Percentiles rank a stretch among this genome's conserved stretches.
Conservation (phyloP, 108 stramenopile species). For the Skeletonema marinoi region DNA sequence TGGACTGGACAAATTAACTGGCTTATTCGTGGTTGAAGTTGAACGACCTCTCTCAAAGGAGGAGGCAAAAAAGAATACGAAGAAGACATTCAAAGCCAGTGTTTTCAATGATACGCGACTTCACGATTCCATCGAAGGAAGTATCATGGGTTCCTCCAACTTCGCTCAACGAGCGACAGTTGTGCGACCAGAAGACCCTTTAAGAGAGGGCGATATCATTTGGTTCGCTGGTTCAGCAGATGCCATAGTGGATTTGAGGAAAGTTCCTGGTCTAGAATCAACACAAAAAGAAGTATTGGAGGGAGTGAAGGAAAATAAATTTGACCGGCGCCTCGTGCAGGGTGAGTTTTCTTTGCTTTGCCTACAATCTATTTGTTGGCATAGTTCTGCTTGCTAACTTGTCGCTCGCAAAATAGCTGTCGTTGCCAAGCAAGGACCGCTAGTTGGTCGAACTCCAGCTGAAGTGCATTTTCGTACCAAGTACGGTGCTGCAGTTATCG, state of each 20-base stretch:
- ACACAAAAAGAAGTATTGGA: conserved; percentile 68
- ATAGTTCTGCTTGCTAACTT: too few relatives aligned
- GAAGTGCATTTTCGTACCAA: conserved; percentile 76
- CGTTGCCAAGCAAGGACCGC: conserved; percentile 68
- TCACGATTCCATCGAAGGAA: conserved; percentile 3
- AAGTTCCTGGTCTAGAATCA: conserved; percentile 76
- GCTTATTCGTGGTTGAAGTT: conserved; percentile 74
- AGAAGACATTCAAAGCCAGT: neutral
- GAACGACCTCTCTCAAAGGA: conserved; percentile 56
- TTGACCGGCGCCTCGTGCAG: conserved; percentile 81
- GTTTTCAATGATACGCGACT: neutral
- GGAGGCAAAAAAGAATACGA: neutral
- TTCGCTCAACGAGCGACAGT: conserved; percentile 62
- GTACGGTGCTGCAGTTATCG: conserved; percentile 88
- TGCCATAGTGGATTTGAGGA: conserved; percentile 64
- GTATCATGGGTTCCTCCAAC: conserved; percentile 22
- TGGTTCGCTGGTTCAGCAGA: conserved; percentile 74
- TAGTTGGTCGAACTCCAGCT: conserved; percentile 79
- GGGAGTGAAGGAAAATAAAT: conserved; percentile 71
- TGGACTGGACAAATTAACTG: conserved; percentile 73
- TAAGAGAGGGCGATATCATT: conserved; percentile 53
- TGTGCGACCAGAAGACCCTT: conserved; percentile 70
- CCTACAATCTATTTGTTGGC: neutral
- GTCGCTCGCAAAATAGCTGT: conserved; percentile 48
- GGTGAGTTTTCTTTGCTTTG: conserved; percentile 1